Base-by-base conservation (phyloP, 2,329 filamentous ascomycete species). In the Xylaria sp. region DNA sequence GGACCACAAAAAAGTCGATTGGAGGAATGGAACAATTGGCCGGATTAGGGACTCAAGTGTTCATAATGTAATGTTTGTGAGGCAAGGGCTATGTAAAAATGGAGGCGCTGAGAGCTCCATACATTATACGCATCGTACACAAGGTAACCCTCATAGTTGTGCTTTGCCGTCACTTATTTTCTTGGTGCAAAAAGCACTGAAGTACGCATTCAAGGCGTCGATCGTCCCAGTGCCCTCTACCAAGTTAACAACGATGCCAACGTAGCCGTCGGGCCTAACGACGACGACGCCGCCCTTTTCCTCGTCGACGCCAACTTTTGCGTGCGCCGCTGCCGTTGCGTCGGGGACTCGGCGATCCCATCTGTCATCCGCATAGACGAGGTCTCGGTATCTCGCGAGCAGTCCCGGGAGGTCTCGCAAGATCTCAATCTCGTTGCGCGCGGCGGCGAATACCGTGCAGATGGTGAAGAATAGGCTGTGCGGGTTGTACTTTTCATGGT, bases 351-450 rank as follows among this genome's bases (percentile, higher is more conserved):
- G 82, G 43, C 84, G 80, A 73, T 95, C 91, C 79, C 86, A 88
- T 48, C 90, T 82, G 75, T 97, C 92, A 70, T 97, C 93, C 1
- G 92, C 90, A 71, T 96, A 97, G 35, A 97, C 82, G 70, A 95
- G 90, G 70, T 93, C 89, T 49, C 87, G 83, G 75, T 97, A 97
- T 56, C 91, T 83, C 4, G 85, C 87, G 58, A 97, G 81, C 2
- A 90, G 71, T 19, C 82, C 80, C 0, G 93, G 93, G 1, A 94
- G 82, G 67, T 92, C 84, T 35, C 85, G 82, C 2, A 83, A 78
- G 62, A 96, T 90, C 72, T 94, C 90, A 60, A 97, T 85, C n/a
- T 85, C 78, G 38, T 84, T 80, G 63, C 92, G 85, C 54, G 82
- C 82, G 0, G 85, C 81, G 11, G 90, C 88, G 73, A 96, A 90